Evolutionary conservation across 331 rosid genomes (phyloP), one percentile per base, ranked within the genome.

Genomic region (Arachis monticola): DNA sequence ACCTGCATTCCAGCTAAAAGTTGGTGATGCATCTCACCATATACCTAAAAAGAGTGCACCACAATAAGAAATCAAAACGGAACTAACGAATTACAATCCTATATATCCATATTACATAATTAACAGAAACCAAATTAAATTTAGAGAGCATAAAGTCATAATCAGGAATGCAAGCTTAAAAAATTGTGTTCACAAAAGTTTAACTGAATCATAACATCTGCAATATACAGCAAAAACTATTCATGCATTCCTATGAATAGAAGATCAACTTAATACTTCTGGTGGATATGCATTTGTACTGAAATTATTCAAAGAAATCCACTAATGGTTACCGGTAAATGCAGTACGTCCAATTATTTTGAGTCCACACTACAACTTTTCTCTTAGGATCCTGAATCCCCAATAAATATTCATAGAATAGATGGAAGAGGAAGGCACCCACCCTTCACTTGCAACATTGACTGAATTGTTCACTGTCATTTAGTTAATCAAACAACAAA

Each of bases 1-100:
- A 92, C 99, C 99, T 92, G 92, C 83, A 94, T 88, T 74, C 97
- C 99, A 80, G 96, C 91, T 27, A 88, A 81, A 83, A 94, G 79
- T 77, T 94, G 99, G 78, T 76, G 85, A 73, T 82, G 88, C 82
- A 91, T 51, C 87, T 90, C 97, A 83, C 82, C 82, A 47, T 80
- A 82, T 56, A 91, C 95, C 99, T 94, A 83, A 74, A 86, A 79
- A 22, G 57, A 60, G 41, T 63, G 22, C 27, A 70, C 5, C 48
- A 6, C 60, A 7, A 65, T 78, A 57, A 75, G 72, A 78, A 70
- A 63, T 60, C 6, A 45, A 46, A 74, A 68, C 2, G 51, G 63
- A 63, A 45, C 52, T 74, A 63, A 64, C 7, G 31, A 38, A 44
- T 74, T 68, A 64, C 6, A 31, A 38, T 45, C 5, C 13, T 32